phyloP scores from a whole-genome alignment of 768 basidiomycete species.

The Gloeophyllum trabeum region DNA sequence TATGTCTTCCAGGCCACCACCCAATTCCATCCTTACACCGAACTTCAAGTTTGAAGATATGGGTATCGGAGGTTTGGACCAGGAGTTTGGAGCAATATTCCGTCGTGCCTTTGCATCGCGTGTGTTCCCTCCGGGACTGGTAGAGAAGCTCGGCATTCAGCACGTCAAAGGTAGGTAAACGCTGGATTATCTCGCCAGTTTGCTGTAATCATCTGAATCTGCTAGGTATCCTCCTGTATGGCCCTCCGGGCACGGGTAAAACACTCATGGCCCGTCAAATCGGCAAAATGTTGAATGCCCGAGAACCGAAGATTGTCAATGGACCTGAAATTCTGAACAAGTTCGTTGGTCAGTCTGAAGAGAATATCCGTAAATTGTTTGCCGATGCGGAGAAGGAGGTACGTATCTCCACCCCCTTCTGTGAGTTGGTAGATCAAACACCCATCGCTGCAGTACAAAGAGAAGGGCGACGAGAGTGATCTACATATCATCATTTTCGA shows the following conservation, averaged over 20 bases:
- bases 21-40: constrained; percentile 91
- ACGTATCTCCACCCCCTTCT: constrained; percentile 9
- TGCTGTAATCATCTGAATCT: neutral
- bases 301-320: constrained; percentile 97
- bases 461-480: constrained; percentile 93
- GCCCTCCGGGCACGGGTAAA: constrained; percentile 97
- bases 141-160: constrained; percentile 95
- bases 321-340: constrained; percentile 97
- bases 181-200: neutral
- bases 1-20: constrained; percentile 76
- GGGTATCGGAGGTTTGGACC: constrained; percentile 97
- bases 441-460: constrained; percentile 66
- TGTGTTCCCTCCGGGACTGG: constrained; percentile 94
- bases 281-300: constrained; percentile 97
- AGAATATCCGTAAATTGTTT: constrained; percentile 95
- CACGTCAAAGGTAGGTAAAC: constrained; percentile 83
- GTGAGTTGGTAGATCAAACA: neutral
- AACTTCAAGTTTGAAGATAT: constrained; percentile 99
- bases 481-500: constrained; percentile 99
- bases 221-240: constrained; percentile 83
- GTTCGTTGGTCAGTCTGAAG: constrained; percentile 94
- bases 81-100: constrained; percentile 93
- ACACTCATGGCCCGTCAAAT: constrained; percentile 97
- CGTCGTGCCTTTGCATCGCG: constrained; percentile 96
- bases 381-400: constrained; percentile 98